Percentiles rank a stretch among this genome's conserved stretches.
phyloP scores from a whole-genome alignment of 1,139 yeast genomes.

The Diutina sp. region DNA sequence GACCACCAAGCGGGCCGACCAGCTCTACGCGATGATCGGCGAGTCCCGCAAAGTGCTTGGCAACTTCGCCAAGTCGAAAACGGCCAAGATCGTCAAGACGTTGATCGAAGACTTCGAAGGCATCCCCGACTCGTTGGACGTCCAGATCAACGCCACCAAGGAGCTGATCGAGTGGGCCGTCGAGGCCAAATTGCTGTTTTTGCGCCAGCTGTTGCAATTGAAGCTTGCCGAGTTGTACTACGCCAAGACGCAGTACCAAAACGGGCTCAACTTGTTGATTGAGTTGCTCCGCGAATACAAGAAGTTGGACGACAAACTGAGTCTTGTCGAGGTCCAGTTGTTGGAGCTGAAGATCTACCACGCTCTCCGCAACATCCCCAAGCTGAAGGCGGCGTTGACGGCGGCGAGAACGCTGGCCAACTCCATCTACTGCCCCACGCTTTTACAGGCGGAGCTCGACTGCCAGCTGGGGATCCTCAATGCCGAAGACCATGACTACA shows the following conservation, averaged over 20 bases:
- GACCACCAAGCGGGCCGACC: conserved; percentile 26
- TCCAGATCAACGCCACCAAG: conserved; percentile 63
- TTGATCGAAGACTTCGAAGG: conserved; percentile 69
- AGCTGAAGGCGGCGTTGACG: conserved; percentile 84
- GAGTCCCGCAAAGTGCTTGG: conserved; percentile 59
- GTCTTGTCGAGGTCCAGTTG: conserved; percentile 89
- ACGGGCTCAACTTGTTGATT: conserved; percentile 61
- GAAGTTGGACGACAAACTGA: conserved; percentile 88
- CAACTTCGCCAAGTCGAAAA: conserved; percentile 81
- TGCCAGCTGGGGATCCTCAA: conserved; percentile 91
- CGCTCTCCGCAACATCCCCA: conserved; percentile 85
- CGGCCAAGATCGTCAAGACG: conserved; percentile 73
- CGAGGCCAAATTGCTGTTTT: conserved; percentile 69
- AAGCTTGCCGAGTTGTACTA: conserved; percentile 70
- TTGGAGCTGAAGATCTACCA: conserved; percentile 86
- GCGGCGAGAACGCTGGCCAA: conserved; percentile 96
- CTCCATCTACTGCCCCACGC: conserved; percentile 90
- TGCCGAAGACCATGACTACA: conserved; percentile 94
- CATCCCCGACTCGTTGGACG: conserved; percentile 54
- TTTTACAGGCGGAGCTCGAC: conserved; percentile 87
- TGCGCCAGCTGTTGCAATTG: conserved; percentile 79
- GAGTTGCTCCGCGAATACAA: conserved; percentile 73
- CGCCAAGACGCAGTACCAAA: conserved; percentile 50
- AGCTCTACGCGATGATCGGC: conserved; percentile 51
- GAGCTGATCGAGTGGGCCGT: conserved; percentile 85